Base-by-base conservation (phyloP, 2,329 filamentous ascomycete genomes). In the Raffaelea albimanens region DNA sequence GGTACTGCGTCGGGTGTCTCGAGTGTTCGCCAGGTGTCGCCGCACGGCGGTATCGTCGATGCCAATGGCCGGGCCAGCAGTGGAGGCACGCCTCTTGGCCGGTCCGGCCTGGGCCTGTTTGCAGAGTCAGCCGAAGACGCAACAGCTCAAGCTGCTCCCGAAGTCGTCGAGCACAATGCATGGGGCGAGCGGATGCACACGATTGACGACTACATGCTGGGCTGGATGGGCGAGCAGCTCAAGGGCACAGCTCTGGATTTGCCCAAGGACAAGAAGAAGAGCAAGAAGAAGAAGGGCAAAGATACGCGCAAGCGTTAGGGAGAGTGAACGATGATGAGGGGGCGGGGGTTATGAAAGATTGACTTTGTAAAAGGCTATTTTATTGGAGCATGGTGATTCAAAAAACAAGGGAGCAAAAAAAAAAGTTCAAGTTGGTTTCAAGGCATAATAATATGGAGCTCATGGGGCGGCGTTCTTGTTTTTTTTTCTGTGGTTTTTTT, bases 171-270 rank as follows among this genome's bases (percentile, higher is more conserved):
- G 54, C 59, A 67, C 25, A 82, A 81, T 51, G 79, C 79, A 1
- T 81, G 71, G 68, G 80, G 77, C 5, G 71, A 68, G 36, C 69
- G 61, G 46, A 72, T 83, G 50, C 67, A 68, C 45, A 80, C 77
- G 38, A 78, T 89, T 48, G 87, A 91, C 59, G 81, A 88, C 45
- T 88, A 85, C 60, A 83, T 93, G 74, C 67, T 93, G 44, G 67
- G 69, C 33, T 76, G 78, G 48, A 87, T 90, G 80, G 73, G 75
- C 41, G 80, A 67, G 53, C 70, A 73, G 59, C 67, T 83, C 20
- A 74, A 76, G 56, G 70, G 75, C 43, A 78, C 77, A 21, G 71
- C 76, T 44, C 63, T 83, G 48, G 80, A 83, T 53, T 60, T 83
- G 25, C 80, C 80, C 5, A 79, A 73, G 63, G 80, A 83, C 56